These are phyloP conservation scores for Naganishia liquefaciens DNA, from an alignment of 1,284 basidiomycete species.

Conservation along the genomic window DNA sequence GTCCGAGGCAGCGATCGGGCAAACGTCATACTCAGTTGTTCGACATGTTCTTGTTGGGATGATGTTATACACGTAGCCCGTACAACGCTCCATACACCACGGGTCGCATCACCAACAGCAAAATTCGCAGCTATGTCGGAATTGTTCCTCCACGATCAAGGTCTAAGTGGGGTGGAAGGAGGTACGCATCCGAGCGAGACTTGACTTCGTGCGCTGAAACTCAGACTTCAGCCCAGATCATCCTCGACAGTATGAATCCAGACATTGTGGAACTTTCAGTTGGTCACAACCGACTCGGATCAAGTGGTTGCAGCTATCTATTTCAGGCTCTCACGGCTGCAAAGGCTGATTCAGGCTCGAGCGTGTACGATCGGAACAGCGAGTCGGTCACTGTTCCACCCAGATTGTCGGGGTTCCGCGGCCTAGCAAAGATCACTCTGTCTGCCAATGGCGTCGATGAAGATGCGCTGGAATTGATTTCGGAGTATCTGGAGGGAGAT, in stretches of 20 bases:
- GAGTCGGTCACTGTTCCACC: slow-evolving; percentile 5
- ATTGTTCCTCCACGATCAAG: slow-evolving; percentile 23
- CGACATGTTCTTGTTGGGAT: too few species aligned
- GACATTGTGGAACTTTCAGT: slow-evolving; percentile 24
- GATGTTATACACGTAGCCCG: too few species aligned
- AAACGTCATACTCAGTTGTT: too few species aligned
- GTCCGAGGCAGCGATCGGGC: too few species aligned
- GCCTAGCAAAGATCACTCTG: slow-evolving; percentile 14
- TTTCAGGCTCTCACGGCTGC: slow-evolving; percentile 19
- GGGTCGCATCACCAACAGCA: too few species aligned
- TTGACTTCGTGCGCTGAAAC: neutral
- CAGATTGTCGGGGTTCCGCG: slow-evolving; percentile 8
- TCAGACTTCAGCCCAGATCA: slow-evolving; percentile 9
- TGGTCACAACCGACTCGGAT: slow-evolving; percentile 20
- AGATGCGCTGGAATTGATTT: slow-evolving; percentile 6
- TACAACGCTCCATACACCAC: too few species aligned
- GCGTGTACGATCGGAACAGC: slow-evolving; percentile 6
- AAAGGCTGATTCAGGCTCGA: slow-evolving; percentile 10
- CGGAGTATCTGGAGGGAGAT: slow-evolving; percentile 20
- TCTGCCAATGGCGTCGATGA: slow-evolving; percentile 24
- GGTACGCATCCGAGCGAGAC: neutral
- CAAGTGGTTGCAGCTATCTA: slow-evolving; percentile 16
- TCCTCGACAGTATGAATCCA: slow-evolving; percentile 16
- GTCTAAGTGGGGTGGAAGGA: slow-evolving; percentile 22
- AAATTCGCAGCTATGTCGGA: slow-evolving; percentile 4